Evolutionary conservation across 805 yeast genomes (phyloP).

Genomic region (Clavispora asparagi): DNA sequence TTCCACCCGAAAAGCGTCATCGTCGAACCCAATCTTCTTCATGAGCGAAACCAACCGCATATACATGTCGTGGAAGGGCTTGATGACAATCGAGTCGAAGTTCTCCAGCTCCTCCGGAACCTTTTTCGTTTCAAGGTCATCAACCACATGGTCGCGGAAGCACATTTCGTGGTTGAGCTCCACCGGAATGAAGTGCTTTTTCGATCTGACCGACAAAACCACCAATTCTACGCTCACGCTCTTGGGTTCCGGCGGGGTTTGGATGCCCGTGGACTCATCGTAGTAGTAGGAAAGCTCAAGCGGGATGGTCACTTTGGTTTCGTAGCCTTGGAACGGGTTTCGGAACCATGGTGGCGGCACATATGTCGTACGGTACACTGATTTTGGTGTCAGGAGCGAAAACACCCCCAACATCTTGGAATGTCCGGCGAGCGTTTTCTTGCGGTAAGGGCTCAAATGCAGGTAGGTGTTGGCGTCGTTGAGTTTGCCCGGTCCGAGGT

Average conservation of each 20-base stretch:
- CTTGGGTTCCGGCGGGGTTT: constrained; percentile 29
- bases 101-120: constrained; percentile 19
- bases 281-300: constrained; percentile 25
- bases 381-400: constrained; percentile 32
- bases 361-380: constrained; percentile 22
- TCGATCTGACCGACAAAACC: constrained; percentile 30
- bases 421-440: constrained; percentile 29
- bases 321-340: constrained; percentile 7
- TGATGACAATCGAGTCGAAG: constrained; percentile 30
- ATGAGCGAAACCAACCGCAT: constrained; percentile 24
- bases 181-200: constrained; percentile 33
- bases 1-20: constrained; percentile 29
- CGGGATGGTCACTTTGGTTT: constrained; percentile 25
- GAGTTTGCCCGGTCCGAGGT: constrained; percentile 7
- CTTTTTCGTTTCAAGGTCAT: constrained; percentile 19
- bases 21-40: constrained; percentile 25
- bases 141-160: constrained; percentile 28
- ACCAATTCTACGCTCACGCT: constrained; percentile 30
- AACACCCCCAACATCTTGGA: constrained; percentile 27
- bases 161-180: constrained; percentile 38
- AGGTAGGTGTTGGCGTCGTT: constrained; percentile 23
- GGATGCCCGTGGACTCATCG: constrained; percentile 8
- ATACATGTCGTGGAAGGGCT: constrained; percentile 25
- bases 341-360: constrained; percentile 29
- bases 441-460: constrained; percentile 27